Percentiles rank a stretch among this genome's conserved stretches.
Evolutionary conservation across 176 grass and related monocot genomes (phyloP).

Genomic region (Bolboschoenus planiculmis): DNA sequence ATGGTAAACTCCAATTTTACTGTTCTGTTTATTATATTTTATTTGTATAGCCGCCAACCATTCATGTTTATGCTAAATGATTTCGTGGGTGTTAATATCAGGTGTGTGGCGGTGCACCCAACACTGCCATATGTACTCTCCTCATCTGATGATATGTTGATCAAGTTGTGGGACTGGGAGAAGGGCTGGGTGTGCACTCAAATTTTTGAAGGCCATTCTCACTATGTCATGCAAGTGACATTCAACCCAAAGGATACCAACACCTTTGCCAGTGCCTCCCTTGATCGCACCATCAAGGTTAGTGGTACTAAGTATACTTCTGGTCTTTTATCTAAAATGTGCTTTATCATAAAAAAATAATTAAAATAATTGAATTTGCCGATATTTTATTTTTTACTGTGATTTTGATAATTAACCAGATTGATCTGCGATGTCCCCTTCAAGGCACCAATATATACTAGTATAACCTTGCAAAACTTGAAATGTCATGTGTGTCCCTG

Average conservation of each 20-base stretch:
- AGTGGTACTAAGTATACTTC: not conserved
- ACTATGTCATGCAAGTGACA: slow-evolving; percentile 99
- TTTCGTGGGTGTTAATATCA: slow-evolving; percentile 24
- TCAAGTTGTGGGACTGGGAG: slow-evolving; percentile 99
- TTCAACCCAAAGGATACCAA: slow-evolving; percentile 99
- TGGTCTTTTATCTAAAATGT: not conserved
- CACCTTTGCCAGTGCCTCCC: slow-evolving; percentile 96
- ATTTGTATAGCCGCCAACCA: not conserved
- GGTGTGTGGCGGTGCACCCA: slow-evolving; percentile 96
- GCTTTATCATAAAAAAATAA: not conserved
- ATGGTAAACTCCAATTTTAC: not conserved
- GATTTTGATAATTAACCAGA: not conserved
- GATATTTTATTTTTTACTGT: slow-evolving; percentile 1
- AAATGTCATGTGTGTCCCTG: not conserved
- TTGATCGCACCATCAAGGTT: slow-evolving; percentile 97
- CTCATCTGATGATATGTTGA: slow-evolving; percentile 99
- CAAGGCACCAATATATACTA: not conserved
- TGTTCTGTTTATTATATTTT: not conserved
- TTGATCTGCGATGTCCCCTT: not conserved
- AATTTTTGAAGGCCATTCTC: slow-evolving; percentile 99
- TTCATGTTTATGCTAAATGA: not conserved
- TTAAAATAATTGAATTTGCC: not conserved
- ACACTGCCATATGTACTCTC: slow-evolving; percentile 92
- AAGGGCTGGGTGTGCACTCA: slow-evolving; percentile 98
- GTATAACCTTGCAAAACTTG: not conserved